Evolutionary conservation across 352 stramenopile genomes (phyloP).

Genomic region (Pythium graminicola): DNA sequence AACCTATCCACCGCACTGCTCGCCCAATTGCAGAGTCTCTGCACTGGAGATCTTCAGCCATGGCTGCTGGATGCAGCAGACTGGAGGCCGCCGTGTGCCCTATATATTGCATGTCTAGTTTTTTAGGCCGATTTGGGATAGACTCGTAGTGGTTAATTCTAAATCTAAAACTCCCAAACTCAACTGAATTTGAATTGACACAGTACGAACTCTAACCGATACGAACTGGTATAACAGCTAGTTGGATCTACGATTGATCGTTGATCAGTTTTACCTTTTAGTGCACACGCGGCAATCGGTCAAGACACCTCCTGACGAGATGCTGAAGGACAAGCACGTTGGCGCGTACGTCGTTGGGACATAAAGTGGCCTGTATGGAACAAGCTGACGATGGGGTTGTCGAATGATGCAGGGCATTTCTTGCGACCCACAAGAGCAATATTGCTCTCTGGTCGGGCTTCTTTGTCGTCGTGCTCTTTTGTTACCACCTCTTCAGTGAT

Average conservation of each 20-base stretch:
- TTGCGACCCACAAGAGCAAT: conserved; percentile 91
- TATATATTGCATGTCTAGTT: no score
- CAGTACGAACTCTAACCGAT: conserved; percentile 1
- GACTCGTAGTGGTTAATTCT: no score
- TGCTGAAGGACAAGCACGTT: conserved; percentile 30
- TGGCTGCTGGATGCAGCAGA: no score
- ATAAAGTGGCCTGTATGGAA: not conserved
- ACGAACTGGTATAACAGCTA: conserved; percentile 1
- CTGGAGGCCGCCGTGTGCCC: no score
- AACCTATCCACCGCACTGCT: no score
- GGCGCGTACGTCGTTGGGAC: conserved; percentile 18
- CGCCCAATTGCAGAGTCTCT: no score
- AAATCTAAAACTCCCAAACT: no score
- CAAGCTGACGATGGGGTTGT: not conserved
- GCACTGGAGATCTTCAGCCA: no score
- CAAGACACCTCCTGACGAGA: not conserved
- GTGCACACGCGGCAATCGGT: conserved; percentile 14
- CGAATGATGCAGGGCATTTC: conserved; percentile 53
- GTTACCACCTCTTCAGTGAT: conserved; percentile 95
- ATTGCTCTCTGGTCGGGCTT: conserved; percentile 96
- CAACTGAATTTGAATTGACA: not conserved
- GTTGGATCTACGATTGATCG: not conserved
- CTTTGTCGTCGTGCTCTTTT: conserved; percentile 91
- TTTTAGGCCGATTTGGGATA: no score
- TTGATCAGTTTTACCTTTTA: conserved; percentile 10